Conservation (phyloP, 129 eudicot genomes). For the Arctium lappa region DNA sequence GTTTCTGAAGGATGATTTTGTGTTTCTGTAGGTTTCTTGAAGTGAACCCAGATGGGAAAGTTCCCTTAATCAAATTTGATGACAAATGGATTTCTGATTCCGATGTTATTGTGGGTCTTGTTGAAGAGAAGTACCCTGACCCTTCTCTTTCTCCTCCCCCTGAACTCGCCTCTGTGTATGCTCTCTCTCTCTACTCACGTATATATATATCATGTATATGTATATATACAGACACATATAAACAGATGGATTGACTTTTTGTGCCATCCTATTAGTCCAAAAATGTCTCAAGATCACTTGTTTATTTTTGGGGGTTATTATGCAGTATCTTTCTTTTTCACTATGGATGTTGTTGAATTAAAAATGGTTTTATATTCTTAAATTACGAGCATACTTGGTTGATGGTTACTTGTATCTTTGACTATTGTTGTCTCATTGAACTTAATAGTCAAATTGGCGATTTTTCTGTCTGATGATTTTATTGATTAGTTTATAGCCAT, state of each 20-base stretch:
- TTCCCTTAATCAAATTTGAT: conserved; percentile 62
- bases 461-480: not conserved
- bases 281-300: not conserved
- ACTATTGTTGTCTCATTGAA: not conserved
- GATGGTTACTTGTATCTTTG: not conserved
- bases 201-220: not conserved
- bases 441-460: not conserved
- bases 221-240: not conserved
- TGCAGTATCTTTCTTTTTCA: not conserved
- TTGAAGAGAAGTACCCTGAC: conserved; percentile 75
- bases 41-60: conserved; percentile 73
- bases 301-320: not conserved
- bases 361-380: not conserved
- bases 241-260: not conserved
- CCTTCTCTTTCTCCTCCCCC: conserved; percentile 72
- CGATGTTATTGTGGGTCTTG: conserved; percentile 68
- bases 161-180: conserved; percentile 70
- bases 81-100: conserved; percentile 85
- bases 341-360: not conserved
- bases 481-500: not conserved
- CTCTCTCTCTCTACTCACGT: conserved; percentile 1
- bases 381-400: not conserved
- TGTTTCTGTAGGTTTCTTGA: conserved; percentile 55
- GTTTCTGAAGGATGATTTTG: not conserved
- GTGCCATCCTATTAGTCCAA: not conserved